Conservation (phyloP, 305 asterid species). For the Euphrasia arctica region DNA sequence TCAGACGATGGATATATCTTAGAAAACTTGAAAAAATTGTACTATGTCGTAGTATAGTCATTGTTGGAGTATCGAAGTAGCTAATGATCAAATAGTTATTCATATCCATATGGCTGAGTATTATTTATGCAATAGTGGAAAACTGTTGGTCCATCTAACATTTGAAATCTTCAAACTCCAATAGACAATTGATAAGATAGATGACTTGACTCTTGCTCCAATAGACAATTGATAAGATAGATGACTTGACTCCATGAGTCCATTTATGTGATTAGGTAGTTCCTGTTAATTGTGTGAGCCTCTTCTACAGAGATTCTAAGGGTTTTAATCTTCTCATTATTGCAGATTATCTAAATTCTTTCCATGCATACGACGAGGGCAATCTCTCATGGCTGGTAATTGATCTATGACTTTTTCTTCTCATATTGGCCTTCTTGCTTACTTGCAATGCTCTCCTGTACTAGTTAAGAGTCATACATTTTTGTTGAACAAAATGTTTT, state of each 20-base stretch:
- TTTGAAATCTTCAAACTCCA: neutral
- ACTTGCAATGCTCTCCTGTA: neutral
- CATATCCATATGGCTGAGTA: too few relatives aligned
- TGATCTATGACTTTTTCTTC: conserved; percentile 12
- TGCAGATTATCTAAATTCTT: conserved; percentile 87
- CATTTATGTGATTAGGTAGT: neutral
- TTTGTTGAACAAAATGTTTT: too few relatives aligned
- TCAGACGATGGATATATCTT: neutral
- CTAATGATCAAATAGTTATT: too few relatives aligned
- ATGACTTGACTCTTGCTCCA: neutral
- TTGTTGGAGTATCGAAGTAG: too few relatives aligned
- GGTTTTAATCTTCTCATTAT: conserved; percentile 14
- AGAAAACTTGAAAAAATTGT: neutral
- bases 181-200: neutral
- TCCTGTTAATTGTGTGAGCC: neutral
- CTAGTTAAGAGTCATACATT: too few relatives aligned
- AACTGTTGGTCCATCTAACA: too few relatives aligned
- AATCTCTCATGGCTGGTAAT: conserved; percentile 98
- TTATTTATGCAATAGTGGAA: too few relatives aligned
- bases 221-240: neutral
- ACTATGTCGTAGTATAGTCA: neutral
- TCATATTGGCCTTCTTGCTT: conserved; percentile 8
- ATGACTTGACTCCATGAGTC: neutral
- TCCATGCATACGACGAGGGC: conserved; percentile 97
- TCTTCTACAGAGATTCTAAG: conserved; percentile 14